Evolutionary conservation across 202 grass and related monocot species (phyloP), one percentile per base, ranked within the genome.

Genomic region (Eragrostis tef): DNA sequence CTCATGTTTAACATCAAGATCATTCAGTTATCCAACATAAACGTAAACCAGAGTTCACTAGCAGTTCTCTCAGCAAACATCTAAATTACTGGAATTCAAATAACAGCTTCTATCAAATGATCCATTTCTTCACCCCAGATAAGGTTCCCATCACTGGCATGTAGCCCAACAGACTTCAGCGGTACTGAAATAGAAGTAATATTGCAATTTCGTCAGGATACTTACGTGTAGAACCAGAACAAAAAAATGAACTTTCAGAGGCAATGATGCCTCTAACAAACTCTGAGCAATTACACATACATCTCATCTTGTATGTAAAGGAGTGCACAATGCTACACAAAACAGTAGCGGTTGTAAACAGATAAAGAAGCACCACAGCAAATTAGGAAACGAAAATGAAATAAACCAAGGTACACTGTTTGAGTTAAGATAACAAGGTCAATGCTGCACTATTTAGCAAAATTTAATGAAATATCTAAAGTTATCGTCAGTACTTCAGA

Each of bases 21-120:
- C 63, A 64, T 59, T 60, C 13, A 49, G 59, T 80, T 77, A 12
- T 41, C 19, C 64, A 71, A 52, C 42, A 64, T 22, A 72, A 74
- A 64, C 67, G 62, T 53, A 69, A 57, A 63, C 10, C 51, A 16
- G 7, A 72, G 58, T 42, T 64, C 17, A 77, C 44, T 79, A 41
- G 19, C 10, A 70, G 11, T 75, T 75, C 63, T 64, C 60, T 10
- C 2, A 79, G 52, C 16, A 77, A 72, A 85, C 34, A 73, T 25
- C 79, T 71, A 83, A 87, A 90, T 83, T 69, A 79, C 84, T 71
- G 69, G 11, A 90, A 74, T 31, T 64, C 9, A 83, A 74, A 89
- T 53, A 70, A 74, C 13, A n/a, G 19, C 0, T 62, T 67, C 41
- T 59, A 42, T 49, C 9, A 85, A 48, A 71, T 7, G 71, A 6